phyloP scores from a whole-genome alignment of 202 grass and related monocot species.

The Zizania palustris region DNA sequence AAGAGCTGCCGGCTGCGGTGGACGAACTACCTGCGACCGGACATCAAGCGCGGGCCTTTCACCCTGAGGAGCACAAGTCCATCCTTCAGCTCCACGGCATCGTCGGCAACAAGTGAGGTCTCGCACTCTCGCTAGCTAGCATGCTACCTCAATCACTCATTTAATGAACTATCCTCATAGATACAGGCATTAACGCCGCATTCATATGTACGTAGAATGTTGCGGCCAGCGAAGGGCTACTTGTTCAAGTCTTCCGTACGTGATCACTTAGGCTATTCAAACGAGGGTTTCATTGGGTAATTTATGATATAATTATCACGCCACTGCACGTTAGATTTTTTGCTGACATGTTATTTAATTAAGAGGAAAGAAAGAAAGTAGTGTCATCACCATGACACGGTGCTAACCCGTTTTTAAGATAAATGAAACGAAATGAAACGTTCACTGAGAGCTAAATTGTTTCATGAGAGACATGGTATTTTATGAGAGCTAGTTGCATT shows the following conservation, averaged over 20 bases:
- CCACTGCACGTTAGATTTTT: too few relatives aligned
- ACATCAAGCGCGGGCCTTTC: conserved; percentile 99
- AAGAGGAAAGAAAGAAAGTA: too few relatives aligned
- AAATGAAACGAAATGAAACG: too few relatives aligned
- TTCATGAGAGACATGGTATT: too few relatives aligned
- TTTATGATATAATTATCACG: too few relatives aligned
- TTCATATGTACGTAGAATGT: background rate
- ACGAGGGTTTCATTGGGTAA: too few relatives aligned
- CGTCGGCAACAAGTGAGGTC: conserved; percentile 95
- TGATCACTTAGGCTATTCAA: too few relatives aligned
- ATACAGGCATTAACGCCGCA: background rate
- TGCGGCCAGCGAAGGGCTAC: background rate
- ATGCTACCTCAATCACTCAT: background rate
- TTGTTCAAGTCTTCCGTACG: background rate
- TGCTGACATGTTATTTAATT: too few relatives aligned
- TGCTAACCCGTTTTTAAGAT: too few relatives aligned
- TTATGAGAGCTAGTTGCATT: too few relatives aligned
- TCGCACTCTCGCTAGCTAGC: background rate
- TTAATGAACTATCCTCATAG: background rate
- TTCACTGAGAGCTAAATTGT: too few relatives aligned
- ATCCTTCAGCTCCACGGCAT: conserved; percentile 94
- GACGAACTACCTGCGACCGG: conserved; percentile 96
- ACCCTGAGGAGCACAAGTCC: conserved; percentile 86
- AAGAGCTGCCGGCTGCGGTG: conserved; percentile 99
- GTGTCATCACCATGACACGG: too few relatives aligned